Percentiles rank a stretch among this genome's conserved stretches.
Conservation (phyloP, 768 basidiomycete species). For the Mycena galopus region DNA sequence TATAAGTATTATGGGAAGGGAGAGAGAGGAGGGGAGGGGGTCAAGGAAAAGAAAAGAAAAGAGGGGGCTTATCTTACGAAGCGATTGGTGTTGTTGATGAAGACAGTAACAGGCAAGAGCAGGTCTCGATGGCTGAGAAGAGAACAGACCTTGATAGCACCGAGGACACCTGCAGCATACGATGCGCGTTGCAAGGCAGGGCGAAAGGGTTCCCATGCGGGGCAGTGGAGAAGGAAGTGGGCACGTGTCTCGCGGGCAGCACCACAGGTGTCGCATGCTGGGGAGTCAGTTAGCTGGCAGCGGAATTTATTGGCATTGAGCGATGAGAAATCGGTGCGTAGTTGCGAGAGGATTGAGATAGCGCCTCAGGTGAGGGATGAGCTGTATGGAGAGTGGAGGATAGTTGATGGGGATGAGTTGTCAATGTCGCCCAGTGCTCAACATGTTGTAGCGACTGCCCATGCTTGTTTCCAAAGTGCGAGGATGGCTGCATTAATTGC, state of each 20-base stretch:
- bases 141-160: not conserved
- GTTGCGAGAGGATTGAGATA: not conserved
- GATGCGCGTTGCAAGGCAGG: not conserved
- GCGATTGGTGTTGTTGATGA: too few relatives aligned
- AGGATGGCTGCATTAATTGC: not conserved
- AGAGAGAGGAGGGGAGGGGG: not conserved
- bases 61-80: not conserved
- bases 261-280: not conserved
- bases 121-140: not conserved
- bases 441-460: not conserved
- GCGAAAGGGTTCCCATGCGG: slow-evolving; percentile 13
- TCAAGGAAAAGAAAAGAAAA: not conserved
- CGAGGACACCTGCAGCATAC: not conserved
- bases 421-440: slow-evolving; percentile 9
- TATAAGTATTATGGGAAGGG: not conserved
- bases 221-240: slow-evolving; percentile 15
- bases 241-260: slow-evolving; percentile 8
- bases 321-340: not conserved
- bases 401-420: not conserved
- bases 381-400: slow-evolving; percentile 2
- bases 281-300: not conserved
- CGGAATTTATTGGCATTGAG: not conserved
- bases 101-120: not conserved
- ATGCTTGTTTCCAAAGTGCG: not conserved
- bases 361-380: not conserved